Evolutionary conservation across 2,329 filamentous ascomycete genomes (phyloP).

Genomic region (Trichothecium sympodiale): DNA sequence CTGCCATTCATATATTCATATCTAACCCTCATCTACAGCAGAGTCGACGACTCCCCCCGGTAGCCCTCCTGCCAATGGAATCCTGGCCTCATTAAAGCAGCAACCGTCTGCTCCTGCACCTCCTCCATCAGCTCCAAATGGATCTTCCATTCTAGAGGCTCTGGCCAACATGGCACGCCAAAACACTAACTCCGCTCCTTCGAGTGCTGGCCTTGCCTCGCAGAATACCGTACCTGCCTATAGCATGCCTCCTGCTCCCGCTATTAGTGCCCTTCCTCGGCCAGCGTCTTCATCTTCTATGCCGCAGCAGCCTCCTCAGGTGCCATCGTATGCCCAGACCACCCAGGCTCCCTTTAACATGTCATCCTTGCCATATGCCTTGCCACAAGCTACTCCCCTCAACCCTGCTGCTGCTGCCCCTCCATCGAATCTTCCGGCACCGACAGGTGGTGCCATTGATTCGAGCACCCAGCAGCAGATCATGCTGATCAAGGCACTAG

Average conservation of each 20-base stretch:
- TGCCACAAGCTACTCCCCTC: constrained; percentile 71
- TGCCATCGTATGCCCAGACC: constrained; percentile 12
- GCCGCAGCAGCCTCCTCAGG: constrained; percentile 10
- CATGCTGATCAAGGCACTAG: constrained; percentile 62
- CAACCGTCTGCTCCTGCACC: constrained; percentile 17
- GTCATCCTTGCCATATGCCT: constrained; percentile 26
- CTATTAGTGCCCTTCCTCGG: constrained; percentile 13
- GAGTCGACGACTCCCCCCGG: constrained; percentile 62
- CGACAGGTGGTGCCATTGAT: constrained; percentile 33
- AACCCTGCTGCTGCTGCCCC: constrained; percentile 42
- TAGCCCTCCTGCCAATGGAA: constrained; percentile 37
- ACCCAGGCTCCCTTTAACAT: constrained; percentile 11
- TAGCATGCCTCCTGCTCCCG: constrained; percentile 11
- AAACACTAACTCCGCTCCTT: constrained; percentile 42
- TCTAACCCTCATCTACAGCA: constrained; percentile 30
- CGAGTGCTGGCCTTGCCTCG: constrained; percentile 19
- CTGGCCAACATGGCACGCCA: constrained; percentile 73
- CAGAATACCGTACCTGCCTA: constrained; percentile 23
- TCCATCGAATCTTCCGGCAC: constrained; percentile 22
- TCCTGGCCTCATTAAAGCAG: constrained; percentile 25
- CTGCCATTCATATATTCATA: too few relatives aligned
- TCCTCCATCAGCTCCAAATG: constrained; percentile 28
- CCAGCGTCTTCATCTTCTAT: constrained; percentile 6
- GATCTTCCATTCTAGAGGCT: constrained; percentile 61
- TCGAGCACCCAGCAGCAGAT: constrained; percentile 58